Percentiles rank a stretch among this genome's conserved stretches.
These are phyloP conservation scores for Aspergillus sp. DNA, from an alignment of 2,329 filamentous ascomycete genomes.

Conservation along the genomic window DNA sequence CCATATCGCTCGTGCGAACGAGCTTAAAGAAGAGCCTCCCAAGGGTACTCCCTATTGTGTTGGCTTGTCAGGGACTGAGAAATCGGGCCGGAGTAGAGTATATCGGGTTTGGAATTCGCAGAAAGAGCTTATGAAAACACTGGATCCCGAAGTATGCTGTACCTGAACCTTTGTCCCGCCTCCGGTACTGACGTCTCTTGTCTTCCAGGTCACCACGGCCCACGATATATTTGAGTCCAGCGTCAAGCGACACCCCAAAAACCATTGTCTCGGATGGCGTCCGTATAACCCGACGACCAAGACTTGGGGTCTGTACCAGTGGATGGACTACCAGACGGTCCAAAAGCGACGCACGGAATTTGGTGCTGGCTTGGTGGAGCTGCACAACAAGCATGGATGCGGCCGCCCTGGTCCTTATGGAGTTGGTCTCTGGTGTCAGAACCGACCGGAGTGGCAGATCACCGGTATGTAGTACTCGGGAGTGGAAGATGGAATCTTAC, in stretches of 20 bases:
- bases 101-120: slow-evolving; percentile 80
- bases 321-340: slow-evolving; percentile 79
- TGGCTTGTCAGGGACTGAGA: slow-evolving; percentile 68
- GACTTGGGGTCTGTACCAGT: slow-evolving; percentile 71
- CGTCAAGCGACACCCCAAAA: slow-evolving; percentile 59
- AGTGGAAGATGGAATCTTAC: background rate
- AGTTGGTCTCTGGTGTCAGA: slow-evolving; percentile 81
- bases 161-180: background rate
- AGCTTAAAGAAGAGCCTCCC: slow-evolving; percentile 61
- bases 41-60: slow-evolving; percentile 74
- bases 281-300: slow-evolving; percentile 72
- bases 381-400: slow-evolving; percentile 70
- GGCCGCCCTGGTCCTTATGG: slow-evolving; percentile 61
- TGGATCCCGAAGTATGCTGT: slow-evolving; percentile 58
- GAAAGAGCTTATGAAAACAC: slow-evolving; percentile 66
- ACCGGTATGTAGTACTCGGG: slow-evolving; percentile 48
- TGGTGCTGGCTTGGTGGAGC: slow-evolving; percentile 76
- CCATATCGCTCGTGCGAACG: slow-evolving; percentile 36
- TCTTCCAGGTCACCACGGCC: slow-evolving; percentile 54
- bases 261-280: slow-evolving; percentile 72
- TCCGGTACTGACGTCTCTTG: background rate
- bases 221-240: slow-evolving; percentile 77
- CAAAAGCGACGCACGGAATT: slow-evolving; percentile 75
- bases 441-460: slow-evolving; percentile 85
- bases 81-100: slow-evolving; percentile 65